phyloP scores from a whole-genome alignment of 2,329 filamentous ascomycete genomes.

The Exophiala viscosa region DNA sequence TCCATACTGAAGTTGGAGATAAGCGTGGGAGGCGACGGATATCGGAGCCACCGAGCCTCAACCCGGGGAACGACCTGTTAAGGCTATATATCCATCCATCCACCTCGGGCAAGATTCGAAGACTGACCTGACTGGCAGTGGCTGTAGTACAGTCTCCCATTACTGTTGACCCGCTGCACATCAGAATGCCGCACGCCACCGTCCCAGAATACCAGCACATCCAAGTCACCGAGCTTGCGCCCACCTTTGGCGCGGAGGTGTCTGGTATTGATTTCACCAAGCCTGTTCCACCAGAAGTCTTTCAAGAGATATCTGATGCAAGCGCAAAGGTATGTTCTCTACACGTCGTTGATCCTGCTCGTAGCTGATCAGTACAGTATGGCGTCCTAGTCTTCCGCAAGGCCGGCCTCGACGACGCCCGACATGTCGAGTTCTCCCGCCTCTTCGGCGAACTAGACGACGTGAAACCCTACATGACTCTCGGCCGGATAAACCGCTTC shows the following conservation, averaged over 20 bases:
- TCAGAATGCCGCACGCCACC: conserved; percentile 7
- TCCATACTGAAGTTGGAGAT: conserved; percentile 8
- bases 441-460: conserved; percentile 56
- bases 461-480: conserved; percentile 48
- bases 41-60: background rate
- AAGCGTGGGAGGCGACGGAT: background rate
- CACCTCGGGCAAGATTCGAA: background rate
- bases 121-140: background rate
- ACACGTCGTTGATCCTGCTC: too few relatives aligned
- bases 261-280: conserved; percentile 36
- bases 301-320: conserved; percentile 35
- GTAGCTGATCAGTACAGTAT: conserved; percentile 38
- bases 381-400: conserved; percentile 52
- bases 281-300: conserved; percentile 33
- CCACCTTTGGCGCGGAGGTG: conserved; percentile 34
- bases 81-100: background rate
- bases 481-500: conserved; percentile 48
- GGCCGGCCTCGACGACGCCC: conserved; percentile 49
- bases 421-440: conserved; percentile 50
- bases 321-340: conserved; percentile 32
- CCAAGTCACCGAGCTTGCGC: conserved; percentile 2
- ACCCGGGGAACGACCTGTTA: background rate
- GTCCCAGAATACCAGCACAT: conserved; percentile 6
- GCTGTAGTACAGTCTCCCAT: background rate
- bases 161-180: background rate